phyloP scores from a whole-genome alignment of 2,329 filamentous ascomycete genomes.

The Hypoxylon sp. region DNA sequence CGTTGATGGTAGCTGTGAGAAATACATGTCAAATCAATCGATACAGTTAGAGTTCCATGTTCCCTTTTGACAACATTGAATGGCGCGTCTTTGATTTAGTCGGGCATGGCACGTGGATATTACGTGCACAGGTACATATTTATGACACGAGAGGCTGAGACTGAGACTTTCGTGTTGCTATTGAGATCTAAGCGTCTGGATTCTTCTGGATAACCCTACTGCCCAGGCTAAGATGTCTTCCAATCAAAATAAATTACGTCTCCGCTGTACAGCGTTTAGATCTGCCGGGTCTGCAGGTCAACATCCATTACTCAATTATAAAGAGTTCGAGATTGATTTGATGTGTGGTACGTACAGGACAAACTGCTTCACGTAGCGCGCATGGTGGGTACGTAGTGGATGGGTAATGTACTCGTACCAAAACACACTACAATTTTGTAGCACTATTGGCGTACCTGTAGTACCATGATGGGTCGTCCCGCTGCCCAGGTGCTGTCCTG shows the following conservation, averaged over 20 bases:
- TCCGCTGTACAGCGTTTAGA: slow-evolving; percentile 5
- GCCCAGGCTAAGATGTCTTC: not conserved
- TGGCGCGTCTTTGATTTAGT: not conserved
- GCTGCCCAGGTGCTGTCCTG: slow-evolving; percentile 35
- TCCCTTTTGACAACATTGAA: not conserved
- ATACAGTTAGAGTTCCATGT: not conserved
- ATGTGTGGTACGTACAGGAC: not conserved
- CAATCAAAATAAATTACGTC: slow-evolving; percentile 9
- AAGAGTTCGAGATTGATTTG: slow-evolving; percentile 1
- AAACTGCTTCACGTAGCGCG: not conserved
- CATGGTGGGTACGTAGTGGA: not conserved
- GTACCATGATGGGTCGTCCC: slow-evolving; percentile 22
- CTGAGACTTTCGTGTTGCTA: no score
- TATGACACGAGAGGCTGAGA: no score
- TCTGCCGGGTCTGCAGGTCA: not conserved
- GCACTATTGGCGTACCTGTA: slow-evolving; percentile 2
- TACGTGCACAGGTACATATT: not conserved
- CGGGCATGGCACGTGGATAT: not conserved
- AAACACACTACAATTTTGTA: not conserved
- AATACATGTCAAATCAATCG: not conserved
- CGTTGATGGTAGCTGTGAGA: no score
- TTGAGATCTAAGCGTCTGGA: no score
- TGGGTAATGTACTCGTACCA: slow-evolving; percentile 11
- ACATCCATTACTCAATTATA: slow-evolving; percentile 5
- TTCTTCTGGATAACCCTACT: no score